These are phyloP conservation scores for Blastobotrys mokoenaii DNA, from an alignment of 805 yeast species.

Conservation along the genomic window DNA sequence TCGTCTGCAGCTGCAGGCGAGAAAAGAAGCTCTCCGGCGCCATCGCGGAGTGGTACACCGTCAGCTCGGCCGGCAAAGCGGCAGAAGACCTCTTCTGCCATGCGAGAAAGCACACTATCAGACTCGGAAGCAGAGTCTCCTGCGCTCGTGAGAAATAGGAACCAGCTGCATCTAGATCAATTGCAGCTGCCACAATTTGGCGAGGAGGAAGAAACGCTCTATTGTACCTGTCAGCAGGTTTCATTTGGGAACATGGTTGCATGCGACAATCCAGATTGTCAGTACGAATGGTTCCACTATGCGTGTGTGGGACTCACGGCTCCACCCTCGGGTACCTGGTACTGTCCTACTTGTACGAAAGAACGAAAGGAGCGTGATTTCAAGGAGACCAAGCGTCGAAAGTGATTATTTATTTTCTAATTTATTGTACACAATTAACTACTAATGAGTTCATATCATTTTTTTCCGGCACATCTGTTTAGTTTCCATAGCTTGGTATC, in stretches of 20 bases:
- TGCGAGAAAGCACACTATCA: background rate
- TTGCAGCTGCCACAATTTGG: slow-evolving; percentile 27
- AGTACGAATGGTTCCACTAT: slow-evolving; percentile 93
- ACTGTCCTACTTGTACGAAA: slow-evolving; percentile 71
- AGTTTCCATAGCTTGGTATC: too few relatives aligned
- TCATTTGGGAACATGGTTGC: slow-evolving; percentile 96
- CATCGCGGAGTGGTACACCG: slow-evolving; percentile 15
- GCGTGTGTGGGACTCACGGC: slow-evolving; percentile 83
- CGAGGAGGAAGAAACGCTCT: slow-evolving; percentile 55
- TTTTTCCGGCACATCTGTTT: too few relatives aligned
- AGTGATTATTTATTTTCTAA: background rate
- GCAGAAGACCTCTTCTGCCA: slow-evolving; percentile 8
- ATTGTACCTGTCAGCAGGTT: slow-evolving; percentile 89
- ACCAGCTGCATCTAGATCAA: background rate
- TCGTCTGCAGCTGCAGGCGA: background rate
- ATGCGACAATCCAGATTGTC: slow-evolving; percentile 85
- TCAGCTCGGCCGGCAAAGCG: slow-evolving; percentile 16
- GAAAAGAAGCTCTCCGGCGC: slow-evolving; percentile 8
- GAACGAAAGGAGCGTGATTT: slow-evolving; percentile 22
- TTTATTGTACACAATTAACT: background rate
- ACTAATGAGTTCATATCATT: background rate
- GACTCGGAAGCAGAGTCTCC: background rate
- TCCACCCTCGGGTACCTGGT: slow-evolving; percentile 93
- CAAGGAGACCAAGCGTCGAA: slow-evolving; percentile 14
- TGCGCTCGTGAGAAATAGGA: background rate